Percentiles rank a stretch among this genome's conserved stretches.
These are phyloP conservation scores for Boletus tomentosulus DNA, from an alignment of 768 basidiomycete species.

Conservation along the genomic window DNA sequence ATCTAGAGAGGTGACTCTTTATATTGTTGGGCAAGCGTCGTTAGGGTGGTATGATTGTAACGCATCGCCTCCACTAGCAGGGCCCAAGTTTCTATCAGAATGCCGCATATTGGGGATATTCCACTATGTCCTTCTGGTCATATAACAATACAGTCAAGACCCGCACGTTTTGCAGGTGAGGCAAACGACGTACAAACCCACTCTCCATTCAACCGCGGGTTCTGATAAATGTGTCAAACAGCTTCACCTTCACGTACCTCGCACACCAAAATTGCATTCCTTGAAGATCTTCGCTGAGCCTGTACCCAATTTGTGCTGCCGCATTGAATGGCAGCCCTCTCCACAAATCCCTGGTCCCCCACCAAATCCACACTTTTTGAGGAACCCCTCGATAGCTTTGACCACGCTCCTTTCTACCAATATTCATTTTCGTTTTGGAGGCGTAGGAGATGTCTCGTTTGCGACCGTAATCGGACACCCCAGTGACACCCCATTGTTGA, in stretches of 20 bases:
- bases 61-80: slow-evolving; percentile 42
- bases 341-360: slow-evolving; percentile 2
- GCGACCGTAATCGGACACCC: background rate
- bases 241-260: slow-evolving; percentile 50
- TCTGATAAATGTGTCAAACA: slow-evolving; percentile 41
- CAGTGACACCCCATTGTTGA: too few relatives aligned
- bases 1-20: slow-evolving; percentile 47
- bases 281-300: background rate
- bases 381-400: background rate
- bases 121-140: slow-evolving; percentile 62
- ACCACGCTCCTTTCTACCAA: background rate
- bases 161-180: slow-evolving; percentile 22
- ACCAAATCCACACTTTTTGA: background rate
- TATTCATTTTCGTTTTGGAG: background rate
- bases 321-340: slow-evolving; percentile 3
- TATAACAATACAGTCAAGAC: slow-evolving; percentile 64
- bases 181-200: background rate
- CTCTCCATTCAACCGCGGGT: slow-evolving; percentile 42
- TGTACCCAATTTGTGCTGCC: background rate
- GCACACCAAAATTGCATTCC: slow-evolving; percentile 4
- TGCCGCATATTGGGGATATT: slow-evolving; percentile 47
- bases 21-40: slow-evolving; percentile 48
- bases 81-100: slow-evolving; percentile 55
- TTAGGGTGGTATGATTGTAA: slow-evolving; percentile 53
- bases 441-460: background rate